These are phyloP conservation scores for Ambrosia artemisiifolia DNA, from an alignment of 129 eudicot genomes.

Conservation along the genomic window DNA sequence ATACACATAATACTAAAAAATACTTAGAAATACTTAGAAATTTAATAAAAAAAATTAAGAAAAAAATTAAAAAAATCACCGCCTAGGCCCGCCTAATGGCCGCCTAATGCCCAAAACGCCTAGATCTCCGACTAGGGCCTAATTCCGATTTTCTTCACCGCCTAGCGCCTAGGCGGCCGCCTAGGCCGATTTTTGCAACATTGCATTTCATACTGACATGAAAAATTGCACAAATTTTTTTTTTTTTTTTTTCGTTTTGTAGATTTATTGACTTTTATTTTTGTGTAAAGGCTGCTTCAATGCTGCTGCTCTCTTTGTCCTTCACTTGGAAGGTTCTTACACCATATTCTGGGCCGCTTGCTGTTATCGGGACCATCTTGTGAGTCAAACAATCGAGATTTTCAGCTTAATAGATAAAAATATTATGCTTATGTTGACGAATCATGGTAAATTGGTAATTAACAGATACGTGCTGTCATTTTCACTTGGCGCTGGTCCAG, in stretches of 20 bases:
- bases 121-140: too few relatives aligned
- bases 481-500: constrained; percentile 99
- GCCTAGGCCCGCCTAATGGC: too few relatives aligned
- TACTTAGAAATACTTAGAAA: too few relatives aligned
- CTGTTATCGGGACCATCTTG: constrained; percentile 92
- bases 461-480: constrained; percentile 84
- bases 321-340: constrained; percentile 74
- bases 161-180: too few relatives aligned
- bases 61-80: too few relatives aligned
- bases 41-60: too few relatives aligned
- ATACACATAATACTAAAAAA: too few relatives aligned
- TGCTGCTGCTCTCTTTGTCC: constrained; percentile 84
- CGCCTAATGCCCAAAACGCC: too few relatives aligned
- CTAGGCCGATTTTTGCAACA: too few relatives aligned
- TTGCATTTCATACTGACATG: neutral
- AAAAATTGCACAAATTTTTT: neutral
- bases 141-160: too few relatives aligned
- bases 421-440: neutral
- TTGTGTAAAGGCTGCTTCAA: constrained; percentile 77
- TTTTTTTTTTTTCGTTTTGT: neutral
- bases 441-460: constrained; percentile 5
- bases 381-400: constrained; percentile 39
- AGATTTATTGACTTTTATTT: neutral
- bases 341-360: constrained; percentile 85
- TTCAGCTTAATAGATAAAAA: neutral